Conservation (phyloP, 768 basidiomycete species). For the Lepiota brunneoincarnata region DNA sequence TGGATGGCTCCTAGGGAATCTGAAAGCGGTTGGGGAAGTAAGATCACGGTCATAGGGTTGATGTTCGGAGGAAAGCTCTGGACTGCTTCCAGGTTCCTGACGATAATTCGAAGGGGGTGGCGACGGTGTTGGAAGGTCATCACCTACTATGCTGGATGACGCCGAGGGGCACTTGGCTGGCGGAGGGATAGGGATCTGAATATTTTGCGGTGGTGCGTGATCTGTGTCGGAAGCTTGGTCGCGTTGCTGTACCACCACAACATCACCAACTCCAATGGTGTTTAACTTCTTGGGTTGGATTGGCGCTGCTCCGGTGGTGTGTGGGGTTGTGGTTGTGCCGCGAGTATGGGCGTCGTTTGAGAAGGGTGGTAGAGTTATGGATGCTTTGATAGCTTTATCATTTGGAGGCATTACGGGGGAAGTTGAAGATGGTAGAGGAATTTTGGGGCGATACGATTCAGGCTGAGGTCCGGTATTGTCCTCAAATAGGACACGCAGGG, state of each 20-base stretch:
- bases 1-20: constrained; percentile 29
- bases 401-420: constrained; percentile 1
- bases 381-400: constrained; percentile 3
- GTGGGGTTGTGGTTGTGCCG: no score
- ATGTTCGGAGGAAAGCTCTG: constrained; percentile 18
- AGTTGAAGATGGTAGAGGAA: constrained; percentile 17
- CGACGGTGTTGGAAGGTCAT: not conserved
- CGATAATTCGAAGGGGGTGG: constrained; percentile 9
- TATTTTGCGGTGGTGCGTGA: not conserved
- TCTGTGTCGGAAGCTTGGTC: not conserved
- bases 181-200: not conserved
- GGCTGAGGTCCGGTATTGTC: constrained; percentile 37
- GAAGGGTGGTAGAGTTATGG: not conserved
- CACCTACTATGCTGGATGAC: not conserved
- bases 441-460: constrained; percentile 42
- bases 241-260: not conserved
- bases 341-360: not conserved
- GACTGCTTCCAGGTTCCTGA: constrained; percentile 11
- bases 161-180: not conserved
- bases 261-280: not conserved
- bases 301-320: not conserved
- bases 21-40: constrained; percentile 36
- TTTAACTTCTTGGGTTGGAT: not conserved
- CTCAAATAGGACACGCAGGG: constrained; percentile 78
- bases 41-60: constrained; percentile 27